Evolutionary conservation across 164 flowering plant species (phyloP).

Genomic region (Umbilicus rupestris): DNA sequence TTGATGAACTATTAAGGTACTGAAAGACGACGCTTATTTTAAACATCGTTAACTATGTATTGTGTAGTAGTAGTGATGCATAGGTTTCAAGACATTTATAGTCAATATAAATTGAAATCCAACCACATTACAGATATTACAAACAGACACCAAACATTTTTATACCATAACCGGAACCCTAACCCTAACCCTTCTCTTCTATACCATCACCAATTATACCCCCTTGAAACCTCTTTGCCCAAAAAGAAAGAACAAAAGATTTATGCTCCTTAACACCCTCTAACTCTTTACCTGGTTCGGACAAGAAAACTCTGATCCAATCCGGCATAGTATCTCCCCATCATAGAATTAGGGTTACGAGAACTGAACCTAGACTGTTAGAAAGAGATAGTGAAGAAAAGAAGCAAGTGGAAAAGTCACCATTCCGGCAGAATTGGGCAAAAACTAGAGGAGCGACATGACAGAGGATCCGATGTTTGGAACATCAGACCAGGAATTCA

Average conservation of each 20-base stretch:
- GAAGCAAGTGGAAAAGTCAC: constrained; percentile 13
- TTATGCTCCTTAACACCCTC: no score
- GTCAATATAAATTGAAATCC: neutral
- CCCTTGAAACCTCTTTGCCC: neutral
- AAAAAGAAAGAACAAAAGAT: neutral
- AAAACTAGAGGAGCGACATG: constrained; percentile 37
- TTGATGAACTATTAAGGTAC: no score
- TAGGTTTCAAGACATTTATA: neutral
- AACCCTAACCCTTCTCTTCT: neutral
- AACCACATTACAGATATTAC: neutral
- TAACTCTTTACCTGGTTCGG: constrained; percentile 37
- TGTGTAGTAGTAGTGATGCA: neutral
- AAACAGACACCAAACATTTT: neutral
- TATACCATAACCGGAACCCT: neutral
- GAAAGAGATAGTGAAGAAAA: constrained; percentile 7
- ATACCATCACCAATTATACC: neutral
- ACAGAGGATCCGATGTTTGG: constrained; percentile 39
- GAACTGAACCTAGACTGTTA: neutral
- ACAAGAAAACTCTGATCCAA: constrained; percentile 82
- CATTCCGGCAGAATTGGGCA: neutral
- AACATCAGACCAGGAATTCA: constrained; percentile 45
- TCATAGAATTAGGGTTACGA: constrained; percentile 9
- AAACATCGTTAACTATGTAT: no score
- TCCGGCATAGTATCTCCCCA: constrained; percentile 19
- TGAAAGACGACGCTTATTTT: no score